Percentiles rank a stretch among this genome's conserved stretches.
Conservation (phyloP, 2,329 filamentous ascomycete genomes). For the Aspergillus vadensis region DNA sequence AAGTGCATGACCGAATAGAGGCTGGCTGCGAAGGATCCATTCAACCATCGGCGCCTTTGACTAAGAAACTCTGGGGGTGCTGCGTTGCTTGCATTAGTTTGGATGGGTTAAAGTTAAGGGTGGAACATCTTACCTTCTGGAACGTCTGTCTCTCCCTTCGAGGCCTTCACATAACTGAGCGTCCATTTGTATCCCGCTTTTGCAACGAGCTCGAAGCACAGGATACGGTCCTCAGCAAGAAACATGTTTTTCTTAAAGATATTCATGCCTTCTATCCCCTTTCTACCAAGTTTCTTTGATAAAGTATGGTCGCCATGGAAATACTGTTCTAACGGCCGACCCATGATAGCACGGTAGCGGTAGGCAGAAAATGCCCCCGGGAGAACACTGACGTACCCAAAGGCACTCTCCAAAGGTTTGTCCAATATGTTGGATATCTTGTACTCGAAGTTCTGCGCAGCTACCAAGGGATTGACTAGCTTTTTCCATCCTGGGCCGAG, state of each 20-base stretch:
- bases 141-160: constrained; percentile 98
- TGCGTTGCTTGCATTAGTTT: background rate
- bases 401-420: constrained; percentile 94
- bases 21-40: constrained; percentile 96
- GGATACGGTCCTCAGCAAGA: constrained; percentile 99
- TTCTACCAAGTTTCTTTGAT: constrained; percentile 91
- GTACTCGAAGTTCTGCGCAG: constrained; percentile 98
- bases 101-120: too few species aligned
- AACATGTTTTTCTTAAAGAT: constrained; percentile 99
- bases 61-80: constrained; percentile 78
- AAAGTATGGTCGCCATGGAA: constrained; percentile 99
- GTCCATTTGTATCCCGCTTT: constrained; percentile 99
- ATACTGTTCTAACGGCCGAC: constrained; percentile 93
- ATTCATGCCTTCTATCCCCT: constrained; percentile 99
- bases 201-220: constrained; percentile 97
- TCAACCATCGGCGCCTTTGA: constrained; percentile 97
- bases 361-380: constrained; percentile 99
- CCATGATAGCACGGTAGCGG: constrained; percentile 97
- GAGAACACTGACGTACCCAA: constrained; percentile 96
- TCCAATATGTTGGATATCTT: constrained; percentile 99
- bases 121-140: constrained; percentile 77
- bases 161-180: constrained; percentile 96
- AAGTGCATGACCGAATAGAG: constrained; percentile 99
- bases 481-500: constrained; percentile 87
- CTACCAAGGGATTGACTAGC: constrained; percentile 90